Base-by-base conservation (phyloP, 768 basidiomycete species). In the Hericium alpestre region DNA sequence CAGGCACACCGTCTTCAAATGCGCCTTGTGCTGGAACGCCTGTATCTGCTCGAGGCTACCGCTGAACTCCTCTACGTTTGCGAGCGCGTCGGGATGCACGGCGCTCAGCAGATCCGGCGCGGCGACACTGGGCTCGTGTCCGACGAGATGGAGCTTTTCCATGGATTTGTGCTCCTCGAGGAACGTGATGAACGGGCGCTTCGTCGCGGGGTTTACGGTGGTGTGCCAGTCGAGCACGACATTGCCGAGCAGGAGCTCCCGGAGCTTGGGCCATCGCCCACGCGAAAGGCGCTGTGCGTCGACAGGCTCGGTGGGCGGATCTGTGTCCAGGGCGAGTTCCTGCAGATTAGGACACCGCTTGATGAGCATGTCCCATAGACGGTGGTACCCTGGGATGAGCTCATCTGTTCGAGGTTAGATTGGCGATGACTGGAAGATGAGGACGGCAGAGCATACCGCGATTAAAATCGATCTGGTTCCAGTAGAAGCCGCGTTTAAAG, bases 291-390 rank as follows among this genome's bases (percentile, higher is more conserved):
- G 73, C 20, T 77, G 79, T 3, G 79, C 76, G 60, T 84, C 81
- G 8, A 79, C 74, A 16, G 83, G 80, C 25, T 69, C 65, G 12
- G 79, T 71, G 1, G 76, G 69, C 12, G 80, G 80, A 37, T 71
- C 71, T 3, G 82, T 80, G 20, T 81, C 73, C 32, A 90, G 75
- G 47, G 72, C 68, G 4, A 90, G 74, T 55, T 84, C 82, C 65
- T 86, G 80, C 8, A 90, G 76, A 61, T 84, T 74, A 1, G 83
- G 84, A 63, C 82, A 85, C 27, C 76, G 76, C 23, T 72, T 70
- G 54, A 81, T 79, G 50, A 90, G 75, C 87, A 90, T 87, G 59
- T 81, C 76, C 83, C 84, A 86, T 54, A 90, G 71, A 40, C 73
- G 74, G 49, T 71, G 72, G 56, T 75, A 79, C 22, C 77, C 72